Conservation (phyloP, 345 rosid genomes). For the Cochlearia excelsa region DNA sequence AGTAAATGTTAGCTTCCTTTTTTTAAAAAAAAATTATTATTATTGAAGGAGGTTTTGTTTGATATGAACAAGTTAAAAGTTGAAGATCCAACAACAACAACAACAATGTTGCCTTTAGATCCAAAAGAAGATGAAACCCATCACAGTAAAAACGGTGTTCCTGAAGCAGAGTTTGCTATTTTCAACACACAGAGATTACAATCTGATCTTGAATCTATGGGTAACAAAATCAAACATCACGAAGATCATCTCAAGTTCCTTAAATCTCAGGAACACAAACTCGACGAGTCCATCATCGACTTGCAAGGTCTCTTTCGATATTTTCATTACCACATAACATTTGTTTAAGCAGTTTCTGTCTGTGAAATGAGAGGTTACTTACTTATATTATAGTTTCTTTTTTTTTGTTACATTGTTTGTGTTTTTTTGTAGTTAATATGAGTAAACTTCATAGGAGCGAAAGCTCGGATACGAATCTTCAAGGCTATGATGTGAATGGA, state of each 20-base stretch:
- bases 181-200: constrained; percentile 58
- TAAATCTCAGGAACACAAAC: constrained; percentile 49
- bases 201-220: constrained; percentile 59
- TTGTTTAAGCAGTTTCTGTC: too few species aligned
- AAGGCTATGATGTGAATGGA: constrained; percentile 50
- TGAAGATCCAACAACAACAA: constrained; percentile 40
- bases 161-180: constrained; percentile 38
- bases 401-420: background rate
- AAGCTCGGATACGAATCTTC: constrained; percentile 36
- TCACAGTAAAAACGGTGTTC: constrained; percentile 51
- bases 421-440: constrained; percentile 49
- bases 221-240: constrained; percentile 63
- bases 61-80: constrained; percentile 26
- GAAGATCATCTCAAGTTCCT: constrained; percentile 53
- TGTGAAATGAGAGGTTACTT: background rate
- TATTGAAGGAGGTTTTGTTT: constrained; percentile 32
- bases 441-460: constrained; percentile 46
- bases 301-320: constrained; percentile 49
- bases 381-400: too few species aligned
- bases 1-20: too few species aligned
- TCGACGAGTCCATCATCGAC: constrained; percentile 59
- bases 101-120: constrained; percentile 41
- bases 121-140: constrained; percentile 37
- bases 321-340: too few species aligned
- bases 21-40: too few species aligned